Conservation (phyloP, 2,329 filamentous ascomycete genomes). For the Metarhizium anisopliae region DNA sequence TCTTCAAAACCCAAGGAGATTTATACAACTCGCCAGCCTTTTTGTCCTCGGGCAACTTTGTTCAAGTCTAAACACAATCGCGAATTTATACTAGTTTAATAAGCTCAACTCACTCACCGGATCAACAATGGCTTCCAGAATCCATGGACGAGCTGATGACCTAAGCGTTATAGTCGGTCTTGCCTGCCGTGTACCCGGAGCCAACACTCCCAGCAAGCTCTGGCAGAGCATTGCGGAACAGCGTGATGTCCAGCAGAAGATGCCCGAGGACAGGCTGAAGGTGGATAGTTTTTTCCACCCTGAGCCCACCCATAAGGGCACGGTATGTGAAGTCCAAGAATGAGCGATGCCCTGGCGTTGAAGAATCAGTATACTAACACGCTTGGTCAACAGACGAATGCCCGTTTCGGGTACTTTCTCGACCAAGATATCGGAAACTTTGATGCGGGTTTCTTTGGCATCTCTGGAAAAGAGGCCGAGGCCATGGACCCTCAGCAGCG, state of each 20-base stretch:
- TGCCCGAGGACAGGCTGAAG: constrained; percentile 37
- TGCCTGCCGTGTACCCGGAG: constrained; percentile 20
- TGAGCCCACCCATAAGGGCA: constrained; percentile 14
- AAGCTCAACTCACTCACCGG: background rate
- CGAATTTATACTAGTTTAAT: background rate
- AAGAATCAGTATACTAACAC: background rate
- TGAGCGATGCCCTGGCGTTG: background rate
- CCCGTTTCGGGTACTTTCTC: constrained; percentile 6
- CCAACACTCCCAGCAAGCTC: constrained; percentile 16
- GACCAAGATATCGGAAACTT: background rate
- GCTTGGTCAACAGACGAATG: constrained; percentile 4
- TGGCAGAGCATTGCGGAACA: constrained; percentile 21
- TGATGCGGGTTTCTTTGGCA: background rate
- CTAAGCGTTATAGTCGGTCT: constrained; percentile 22
- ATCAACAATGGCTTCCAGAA: constrained; percentile 9
- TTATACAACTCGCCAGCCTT: background rate
- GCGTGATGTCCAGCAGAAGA: constrained; percentile 24
- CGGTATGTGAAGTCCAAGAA: constrained; percentile 3
- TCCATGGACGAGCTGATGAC: too few species aligned
- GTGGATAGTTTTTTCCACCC: constrained; percentile 29
- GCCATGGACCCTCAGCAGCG: background rate
- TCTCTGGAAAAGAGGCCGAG: background rate
- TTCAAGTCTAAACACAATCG: background rate
- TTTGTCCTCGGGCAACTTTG: background rate
- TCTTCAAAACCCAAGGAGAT: too few species aligned